Percentiles rank a stretch among this genome's conserved stretches.
These are phyloP conservation scores for Cyclanthera cordifolia DNA, from an alignment of 306 rosid species.

Conservation along the genomic window DNA sequence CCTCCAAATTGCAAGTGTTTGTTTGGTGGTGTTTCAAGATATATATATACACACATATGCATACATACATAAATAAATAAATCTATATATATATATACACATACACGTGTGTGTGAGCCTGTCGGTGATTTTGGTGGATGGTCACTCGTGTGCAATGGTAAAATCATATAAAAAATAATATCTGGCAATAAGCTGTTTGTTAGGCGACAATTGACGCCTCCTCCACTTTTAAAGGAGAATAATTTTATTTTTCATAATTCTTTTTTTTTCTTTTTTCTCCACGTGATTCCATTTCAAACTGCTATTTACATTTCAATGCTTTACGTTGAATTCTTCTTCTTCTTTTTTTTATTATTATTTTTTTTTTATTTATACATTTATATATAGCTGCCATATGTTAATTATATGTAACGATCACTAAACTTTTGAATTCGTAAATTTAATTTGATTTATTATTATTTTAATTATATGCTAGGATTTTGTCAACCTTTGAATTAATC, in stretches of 20 bases:
- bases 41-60: no score
- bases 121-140: not conserved
- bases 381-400: not conserved
- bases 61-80: no score
- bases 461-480: not conserved
- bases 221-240: not conserved
- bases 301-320: not conserved
- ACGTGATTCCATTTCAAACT: conserved; percentile 4
- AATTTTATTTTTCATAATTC: not conserved
- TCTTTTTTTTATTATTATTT: not conserved
- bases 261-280: not conserved
- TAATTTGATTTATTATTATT: no score
- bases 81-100: no score
- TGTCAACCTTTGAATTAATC: not conserved
- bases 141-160: not conserved
- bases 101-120: no score
- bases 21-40: no score
- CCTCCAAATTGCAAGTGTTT: no score
- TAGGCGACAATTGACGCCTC: not conserved
- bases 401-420: not conserved
- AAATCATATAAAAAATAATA: not conserved
- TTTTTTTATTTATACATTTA: not conserved
- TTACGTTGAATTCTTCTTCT: not conserved
- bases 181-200: not conserved
- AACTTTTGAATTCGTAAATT: not conserved